phyloP scores from a whole-genome alignment of 257 asterid species.

The Nicotiana sylvestris region DNA sequence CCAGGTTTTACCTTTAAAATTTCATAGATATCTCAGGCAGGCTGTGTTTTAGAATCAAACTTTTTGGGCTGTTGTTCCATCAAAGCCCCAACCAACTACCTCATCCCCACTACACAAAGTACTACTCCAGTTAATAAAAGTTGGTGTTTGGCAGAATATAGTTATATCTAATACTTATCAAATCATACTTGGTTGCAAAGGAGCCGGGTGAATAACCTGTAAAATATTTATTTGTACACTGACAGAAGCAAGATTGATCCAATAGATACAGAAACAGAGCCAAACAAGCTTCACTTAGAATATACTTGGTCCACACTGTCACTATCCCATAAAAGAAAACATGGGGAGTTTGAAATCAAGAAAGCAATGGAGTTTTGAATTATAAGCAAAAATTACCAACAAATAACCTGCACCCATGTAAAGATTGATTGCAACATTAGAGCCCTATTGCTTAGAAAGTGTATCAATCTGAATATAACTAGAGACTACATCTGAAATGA shows the following conservation, averaged over 20 bases:
- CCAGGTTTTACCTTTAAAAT: background rate
- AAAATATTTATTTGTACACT: background rate
- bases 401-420: background rate
- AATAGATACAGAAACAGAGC: background rate
- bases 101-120: background rate
- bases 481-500: background rate
- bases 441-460: background rate
- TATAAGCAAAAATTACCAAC: background rate
- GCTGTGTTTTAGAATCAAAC: background rate
- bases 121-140: background rate
- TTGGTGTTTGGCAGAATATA: constrained; percentile 2
- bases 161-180: background rate
- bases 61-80: background rate
- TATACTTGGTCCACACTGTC: background rate
- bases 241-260: background rate
- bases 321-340: background rate
- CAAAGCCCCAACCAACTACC: background rate
- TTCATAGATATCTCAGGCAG: background rate
- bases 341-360: background rate
- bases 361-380: background rate
- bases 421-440: background rate
- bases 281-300: constrained; percentile 8
- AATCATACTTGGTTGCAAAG: background rate
- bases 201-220: background rate
- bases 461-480: background rate